Conservation (phyloP, 1,139 yeast genomes). For the Hemisphaericaspora lyxosophila region DNA sequence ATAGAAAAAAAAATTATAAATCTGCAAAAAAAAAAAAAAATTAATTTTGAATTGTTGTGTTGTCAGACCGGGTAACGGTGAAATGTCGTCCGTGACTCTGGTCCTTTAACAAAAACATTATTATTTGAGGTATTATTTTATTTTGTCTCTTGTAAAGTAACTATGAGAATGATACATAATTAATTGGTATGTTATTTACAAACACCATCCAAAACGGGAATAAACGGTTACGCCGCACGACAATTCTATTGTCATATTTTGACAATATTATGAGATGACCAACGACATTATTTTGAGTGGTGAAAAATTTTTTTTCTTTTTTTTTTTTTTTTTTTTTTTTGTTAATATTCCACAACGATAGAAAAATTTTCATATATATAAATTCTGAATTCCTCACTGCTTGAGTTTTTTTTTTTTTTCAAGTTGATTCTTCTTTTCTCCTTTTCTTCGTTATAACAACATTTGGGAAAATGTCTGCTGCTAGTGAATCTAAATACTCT, state of each 20-base stretch:
- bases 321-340: constrained; percentile 8
- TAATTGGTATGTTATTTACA: constrained; percentile 1
- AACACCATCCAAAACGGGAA: not conserved
- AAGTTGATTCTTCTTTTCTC: constrained; percentile 7
- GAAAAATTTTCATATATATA: too few relatives aligned
- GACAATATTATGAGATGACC: not conserved
- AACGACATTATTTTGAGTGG: constrained; percentile 1
- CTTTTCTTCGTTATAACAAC: constrained; percentile 14
- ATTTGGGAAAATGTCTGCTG: constrained; percentile 55
- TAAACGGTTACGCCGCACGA: constrained; percentile 3
- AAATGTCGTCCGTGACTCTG: too few relatives aligned
- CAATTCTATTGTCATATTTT: not conserved
- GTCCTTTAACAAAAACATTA: not conserved
- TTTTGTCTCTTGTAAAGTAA: not conserved
- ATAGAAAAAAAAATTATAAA: too few relatives aligned
- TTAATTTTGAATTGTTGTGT: too few relatives aligned
- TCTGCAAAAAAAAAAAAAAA: too few relatives aligned
- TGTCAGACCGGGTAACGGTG: not conserved
- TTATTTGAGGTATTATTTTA: too few relatives aligned
- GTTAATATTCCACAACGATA: not conserved
- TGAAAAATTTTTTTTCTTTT: not conserved
- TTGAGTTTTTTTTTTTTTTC: constrained; percentile 1
- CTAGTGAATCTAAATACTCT: constrained; percentile 63
- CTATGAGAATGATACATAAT: not conserved
- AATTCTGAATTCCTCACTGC: not conserved